Percentiles rank a stretch among this genome's conserved stretches.
phyloP scores from a whole-genome alignment of 805 yeast species.

The Saturnispora sanitii region DNA sequence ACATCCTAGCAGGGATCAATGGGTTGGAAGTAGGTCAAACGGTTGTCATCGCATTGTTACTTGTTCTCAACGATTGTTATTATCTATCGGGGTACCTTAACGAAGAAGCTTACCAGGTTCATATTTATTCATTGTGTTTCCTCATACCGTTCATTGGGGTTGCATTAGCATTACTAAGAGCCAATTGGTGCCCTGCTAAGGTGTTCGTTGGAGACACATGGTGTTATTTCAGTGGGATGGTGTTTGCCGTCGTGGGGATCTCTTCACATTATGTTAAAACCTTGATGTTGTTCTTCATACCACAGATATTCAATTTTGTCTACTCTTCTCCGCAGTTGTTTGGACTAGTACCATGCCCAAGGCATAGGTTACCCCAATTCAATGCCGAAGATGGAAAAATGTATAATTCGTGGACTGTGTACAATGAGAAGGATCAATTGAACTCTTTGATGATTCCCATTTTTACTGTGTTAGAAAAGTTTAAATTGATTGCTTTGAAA shows the following conservation, averaged over 20 bases:
- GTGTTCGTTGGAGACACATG: conserved; percentile 98
- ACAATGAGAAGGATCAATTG: conserved; percentile 28
- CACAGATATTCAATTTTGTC: conserved; percentile 83
- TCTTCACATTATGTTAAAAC: conserved; percentile 96
- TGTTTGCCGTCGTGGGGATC: conserved; percentile 93
- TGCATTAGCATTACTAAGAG: conserved; percentile 60
- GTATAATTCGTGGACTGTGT: conserved; percentile 57
- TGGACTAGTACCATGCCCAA: conserved; percentile 82
- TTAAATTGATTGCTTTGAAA: conserved; percentile 39
- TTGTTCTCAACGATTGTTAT: conserved; percentile 67
- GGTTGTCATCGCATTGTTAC: conserved; percentile 59
- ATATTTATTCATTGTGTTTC: conserved; percentile 68
- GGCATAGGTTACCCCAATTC: conserved; percentile 85
- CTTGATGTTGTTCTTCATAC: conserved; percentile 70
- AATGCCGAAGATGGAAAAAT: conserved; percentile 58
- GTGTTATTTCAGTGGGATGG: conserved; percentile 98
- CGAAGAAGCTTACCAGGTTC: conserved; percentile 68
- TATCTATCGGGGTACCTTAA: conserved; percentile 46
- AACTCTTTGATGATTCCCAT: conserved; percentile 23
- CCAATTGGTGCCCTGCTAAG: conserved; percentile 83
- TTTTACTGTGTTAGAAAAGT: conserved; percentile 36
- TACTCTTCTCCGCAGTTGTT: conserved; percentile 91
- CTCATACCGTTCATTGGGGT: conserved; percentile 84
- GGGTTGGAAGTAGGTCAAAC: conserved; percentile 97
- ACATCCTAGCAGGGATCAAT: conserved; percentile 91